Evolutionary conservation across 129 eudicot species (phyloP).

Genomic region (Deinandra increscens): DNA sequence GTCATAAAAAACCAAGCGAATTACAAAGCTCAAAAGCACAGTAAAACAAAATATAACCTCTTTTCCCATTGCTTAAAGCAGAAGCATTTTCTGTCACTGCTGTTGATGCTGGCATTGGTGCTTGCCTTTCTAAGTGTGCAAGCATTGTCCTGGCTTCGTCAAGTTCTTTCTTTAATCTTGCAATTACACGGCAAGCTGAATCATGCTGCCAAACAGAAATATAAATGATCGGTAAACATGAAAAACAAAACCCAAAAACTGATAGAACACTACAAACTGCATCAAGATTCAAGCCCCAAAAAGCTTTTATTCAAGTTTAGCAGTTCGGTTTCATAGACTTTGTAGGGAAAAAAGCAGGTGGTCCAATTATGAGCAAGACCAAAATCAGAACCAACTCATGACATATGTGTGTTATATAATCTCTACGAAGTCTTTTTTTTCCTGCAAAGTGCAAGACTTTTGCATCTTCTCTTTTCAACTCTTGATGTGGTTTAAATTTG

Average conservation of each 20-base stretch:
- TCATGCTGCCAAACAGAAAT: constrained; percentile 68
- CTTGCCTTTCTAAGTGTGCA: constrained; percentile 87
- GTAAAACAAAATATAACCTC: constrained; percentile 59
- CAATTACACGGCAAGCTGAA: constrained; percentile 99
- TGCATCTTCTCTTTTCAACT: neutral
- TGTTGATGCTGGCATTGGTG: constrained; percentile 60
- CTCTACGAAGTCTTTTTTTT: neutral
- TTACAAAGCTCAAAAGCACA: neutral
- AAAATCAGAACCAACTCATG: neutral
- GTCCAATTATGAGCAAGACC: neutral
- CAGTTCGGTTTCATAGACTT: constrained; percentile 4
- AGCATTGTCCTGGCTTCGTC: constrained; percentile 88
- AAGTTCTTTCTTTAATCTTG: constrained; percentile 97
- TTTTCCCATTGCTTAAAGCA: constrained; percentile 84
- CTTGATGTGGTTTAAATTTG: neutral
- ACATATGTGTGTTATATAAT: neutral
- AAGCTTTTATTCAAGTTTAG: neutral
- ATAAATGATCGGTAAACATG: neutral
- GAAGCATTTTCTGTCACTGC: constrained; percentile 50
- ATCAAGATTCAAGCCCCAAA: neutral
- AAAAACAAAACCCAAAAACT: neutral
- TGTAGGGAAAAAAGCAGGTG: neutral
- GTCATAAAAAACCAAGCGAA: neutral
- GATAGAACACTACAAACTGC: neutral
- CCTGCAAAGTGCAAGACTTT: neutral